A percentile compares a stretch with the other conserved stretches of the same genome.
Conservation (phyloP, 495 filamentous ascomycete species). For the Acidomyces sp. region DNA sequence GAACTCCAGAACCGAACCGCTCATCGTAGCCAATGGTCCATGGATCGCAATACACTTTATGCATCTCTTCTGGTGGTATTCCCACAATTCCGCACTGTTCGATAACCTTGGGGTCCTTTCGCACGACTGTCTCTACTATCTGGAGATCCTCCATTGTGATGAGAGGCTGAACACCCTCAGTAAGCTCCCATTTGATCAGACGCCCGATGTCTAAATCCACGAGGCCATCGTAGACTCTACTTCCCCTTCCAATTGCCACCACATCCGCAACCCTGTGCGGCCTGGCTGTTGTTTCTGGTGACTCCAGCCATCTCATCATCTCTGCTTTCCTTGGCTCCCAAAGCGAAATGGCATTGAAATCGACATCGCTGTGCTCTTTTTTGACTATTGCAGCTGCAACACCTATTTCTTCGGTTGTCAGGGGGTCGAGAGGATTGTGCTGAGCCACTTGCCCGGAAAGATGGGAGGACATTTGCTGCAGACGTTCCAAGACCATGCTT, state of each 20-base stretch:
- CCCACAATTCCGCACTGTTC: constrained; percentile 82
- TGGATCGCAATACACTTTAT: constrained; percentile 84
- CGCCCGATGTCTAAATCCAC: constrained; percentile 62
- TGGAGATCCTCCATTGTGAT: constrained; percentile 94
- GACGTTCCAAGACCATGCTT: constrained; percentile 52
- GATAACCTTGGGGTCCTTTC: constrained; percentile 77
- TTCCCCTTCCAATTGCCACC: constrained; percentile 68
- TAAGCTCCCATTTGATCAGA: constrained; percentile 61
- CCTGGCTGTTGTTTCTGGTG: constrained; percentile 45
- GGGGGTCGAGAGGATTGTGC: constrained; percentile 77
- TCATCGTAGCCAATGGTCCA: constrained; percentile 97
- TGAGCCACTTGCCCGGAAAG: constrained; percentile 42
- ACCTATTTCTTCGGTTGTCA: constrained; percentile 66
- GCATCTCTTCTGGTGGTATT: constrained; percentile 75
- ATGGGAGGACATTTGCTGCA: constrained; percentile 55
- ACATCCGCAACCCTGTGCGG: constrained; percentile 70
- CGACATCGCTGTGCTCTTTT: constrained; percentile 55
- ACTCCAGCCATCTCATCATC: constrained; percentile 70
- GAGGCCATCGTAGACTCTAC: constrained; percentile 72
- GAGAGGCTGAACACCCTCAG: constrained; percentile 73
- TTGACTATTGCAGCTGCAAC: constrained; percentile 54
- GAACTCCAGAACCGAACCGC: constrained; percentile 65
- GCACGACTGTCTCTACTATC: constrained; percentile 66
- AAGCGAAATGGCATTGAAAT: constrained; percentile 83
- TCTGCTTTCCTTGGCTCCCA: constrained; percentile 78